Base-by-base conservation (phyloP, 108 stramenopile species). In the Stephanodiscus minutulus region DNA sequence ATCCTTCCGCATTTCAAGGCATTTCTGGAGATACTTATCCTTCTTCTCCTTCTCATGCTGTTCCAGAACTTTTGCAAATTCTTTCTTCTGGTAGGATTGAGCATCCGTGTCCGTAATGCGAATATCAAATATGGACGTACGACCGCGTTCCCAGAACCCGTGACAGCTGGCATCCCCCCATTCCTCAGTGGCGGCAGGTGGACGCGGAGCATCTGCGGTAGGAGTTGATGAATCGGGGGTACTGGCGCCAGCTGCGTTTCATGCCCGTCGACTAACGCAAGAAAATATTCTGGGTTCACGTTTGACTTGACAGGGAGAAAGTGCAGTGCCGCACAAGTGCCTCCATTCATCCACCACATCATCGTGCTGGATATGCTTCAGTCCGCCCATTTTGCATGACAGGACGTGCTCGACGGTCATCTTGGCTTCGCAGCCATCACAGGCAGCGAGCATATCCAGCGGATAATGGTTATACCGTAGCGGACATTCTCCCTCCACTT, bases 21-120 rank as follows among this genome's bases (percentile, higher is more conserved):
- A 81, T 12, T 31, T 22, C 5, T 13, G 61, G 22, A 66, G 56
- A 33, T 81, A 73, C 46, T 81, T 81, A 20, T 70, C 64, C 76
- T 73, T 77, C 65, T 73, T 77, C 31, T 53, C 54, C 65, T 53
- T 61, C 53, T 60, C 76, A 55, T 61, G 64, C 61, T 15, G 20
- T 20, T 17, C 41, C 18, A 76, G 76, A 12, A 73, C 59, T 31
- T 62, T 69, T 57, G 49, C 43, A 15, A 56, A 49, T 8, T 60
- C 48, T 7, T 43, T 20, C 48, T 66, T 66, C 13, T 58, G 65
- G 29, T 63, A 33, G 46, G 74, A 70, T 1, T 54, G 37, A 35
- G 69, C 35, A 47, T 82, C 76, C 15, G 74, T 82, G 54, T 82
- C 81, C 1, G 70, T 76, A 36, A 76, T 69, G 15, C 70, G 68